Base-by-base conservation (phyloP, 495 filamentous ascomycete genomes). In the Collariella sp. region DNA sequence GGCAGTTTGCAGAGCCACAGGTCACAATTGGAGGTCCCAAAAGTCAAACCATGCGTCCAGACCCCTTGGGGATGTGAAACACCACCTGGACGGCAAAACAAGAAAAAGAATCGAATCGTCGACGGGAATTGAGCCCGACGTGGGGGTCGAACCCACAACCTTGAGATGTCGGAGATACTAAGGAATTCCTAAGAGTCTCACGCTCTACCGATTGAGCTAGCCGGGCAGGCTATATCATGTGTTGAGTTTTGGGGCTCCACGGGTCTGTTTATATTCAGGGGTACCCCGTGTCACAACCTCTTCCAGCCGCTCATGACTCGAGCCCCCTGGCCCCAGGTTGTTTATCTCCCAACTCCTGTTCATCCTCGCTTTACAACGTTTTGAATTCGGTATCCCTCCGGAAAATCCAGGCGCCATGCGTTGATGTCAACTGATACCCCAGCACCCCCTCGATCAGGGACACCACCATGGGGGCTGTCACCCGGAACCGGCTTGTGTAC, bases 171-270 rank as follows among this genome's bases (percentile, higher is more conserved):
- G 46, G 53, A 55, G 53, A 40, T 20, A 16, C 46, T 56, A n/a
- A n/a, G n/a, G n/a, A n/a, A n/a, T n/a, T 44, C 44, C 83, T 85
- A 85, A 85, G 82, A 85, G 82, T 84, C 83, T 83, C 79, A 84
- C 82, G 83, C 83, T 85, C 82, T 84, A 83, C 82, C 82, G 82
- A 86, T 84, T 85, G 83, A 86, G 82, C 82, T 85, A 85, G 79
- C 81, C 67, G 62, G 64, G 64, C 64, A 43, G 47, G 47, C 34
- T 50, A 29, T n/a, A 6, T 29, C 5, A 22, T 10, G 22, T 51
- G 39, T 33, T 40, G 45, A 16, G 22, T 6, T 16, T 34, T 11
- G 7, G 2, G 34, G 5, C 47, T 4, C 23, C 20, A 0, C 1
- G 2, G 2, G 7, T 4, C 2, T 11, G 7, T 7, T 42, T 23